Evolutionary conservation across 352 stramenopile species (phyloP).

Genomic region (Globisporangium paroecandrum): DNA sequence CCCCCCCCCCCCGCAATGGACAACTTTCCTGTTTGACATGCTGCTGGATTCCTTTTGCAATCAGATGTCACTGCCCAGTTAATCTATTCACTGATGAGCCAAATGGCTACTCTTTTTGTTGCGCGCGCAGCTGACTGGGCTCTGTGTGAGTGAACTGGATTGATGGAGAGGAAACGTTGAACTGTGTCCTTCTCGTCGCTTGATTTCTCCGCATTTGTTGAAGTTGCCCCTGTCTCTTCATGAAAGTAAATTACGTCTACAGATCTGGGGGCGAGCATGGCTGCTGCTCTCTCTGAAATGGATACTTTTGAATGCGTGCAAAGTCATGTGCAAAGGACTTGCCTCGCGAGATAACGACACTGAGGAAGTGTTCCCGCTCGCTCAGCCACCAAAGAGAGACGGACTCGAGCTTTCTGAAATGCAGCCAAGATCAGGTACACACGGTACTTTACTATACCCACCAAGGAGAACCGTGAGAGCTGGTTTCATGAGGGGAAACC

Average conservation of each 20-base stretch:
- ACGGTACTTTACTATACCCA: conserved; percentile 1
- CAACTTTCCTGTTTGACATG: conserved; percentile 10
- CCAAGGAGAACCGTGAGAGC: background rate
- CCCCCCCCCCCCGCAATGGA: conserved; percentile 5
- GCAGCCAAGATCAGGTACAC: background rate
- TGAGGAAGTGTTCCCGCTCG: background rate
- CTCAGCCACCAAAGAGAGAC: background rate
- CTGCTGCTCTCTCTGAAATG: conserved; percentile 9
- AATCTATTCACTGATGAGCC: background rate
- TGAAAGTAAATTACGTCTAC: conserved; percentile 8
- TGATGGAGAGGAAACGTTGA: background rate
- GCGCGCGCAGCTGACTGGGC: conserved; percentile 8
- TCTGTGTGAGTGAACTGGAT: background rate
- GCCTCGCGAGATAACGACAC: conserved; percentile 3
- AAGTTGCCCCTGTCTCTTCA: conserved; percentile 11
- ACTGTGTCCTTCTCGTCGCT: conserved; percentile 6
- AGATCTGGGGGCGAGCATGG: background rate
- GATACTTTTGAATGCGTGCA: conserved; percentile 13
- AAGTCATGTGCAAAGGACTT: background rate
- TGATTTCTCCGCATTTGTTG: conserved; percentile 1
- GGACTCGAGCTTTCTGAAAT: background rate
- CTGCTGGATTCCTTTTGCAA: conserved; percentile 7
- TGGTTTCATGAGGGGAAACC: conserved; percentile 1
- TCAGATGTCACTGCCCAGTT: background rate
- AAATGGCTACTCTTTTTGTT: conserved; percentile 1